Base-by-base conservation (phyloP, 345 rosid genomes). In the Bruguiera parviflora region DNA sequence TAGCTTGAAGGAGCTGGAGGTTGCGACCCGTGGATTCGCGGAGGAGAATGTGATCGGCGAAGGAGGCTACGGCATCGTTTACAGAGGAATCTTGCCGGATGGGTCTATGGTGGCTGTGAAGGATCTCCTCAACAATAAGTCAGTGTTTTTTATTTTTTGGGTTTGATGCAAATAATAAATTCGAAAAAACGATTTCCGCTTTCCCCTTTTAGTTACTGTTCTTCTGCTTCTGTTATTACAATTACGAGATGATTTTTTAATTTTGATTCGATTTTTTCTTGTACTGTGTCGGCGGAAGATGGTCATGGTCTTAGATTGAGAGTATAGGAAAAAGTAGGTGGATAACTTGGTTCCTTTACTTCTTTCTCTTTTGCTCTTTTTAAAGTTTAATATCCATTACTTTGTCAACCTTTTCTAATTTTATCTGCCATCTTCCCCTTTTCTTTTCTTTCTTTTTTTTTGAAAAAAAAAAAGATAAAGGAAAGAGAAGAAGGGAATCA, bases 41-140 rank as follows among this genome's bases (percentile, higher is more conserved):
- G 93, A 83, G 76, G 96, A 86, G 80, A 91, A 77, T 61, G 87
- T 91, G 67, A 79, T 95, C 79, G 99, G 99, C 3, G 99, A 91
- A 82, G 99, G 99, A 21, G 99, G 99, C 0, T 94, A 94, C 64
- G 99, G 99, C 2, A 53, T 94, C 73, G 99, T 94, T 47, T 94
- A 77, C 64, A 80, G 87, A 72, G 99, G 96, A 25, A 83, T 86
- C 15, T 77, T 95, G 77, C 63, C 66, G 5, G 97, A 92, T 33
- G 92, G 89, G 29, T 88, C 96, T 3, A 85, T 90, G 1, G 96
- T 87, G 21, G 99, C 99, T 33, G 96, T 95, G 59, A 95, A 95
- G 80, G 85, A 88, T 77, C 87, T 95, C 32, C 96, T 89, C 20
- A 92, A 90, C 35, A 92, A 95, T 76, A 95, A 89, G 99, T 95